Percentiles rank a stretch among this genome's conserved stretches.
Evolutionary conservation across 192 early-diverging fungal genomes (phyloP).

Genomic region (Geranomyces variabilis): DNA sequence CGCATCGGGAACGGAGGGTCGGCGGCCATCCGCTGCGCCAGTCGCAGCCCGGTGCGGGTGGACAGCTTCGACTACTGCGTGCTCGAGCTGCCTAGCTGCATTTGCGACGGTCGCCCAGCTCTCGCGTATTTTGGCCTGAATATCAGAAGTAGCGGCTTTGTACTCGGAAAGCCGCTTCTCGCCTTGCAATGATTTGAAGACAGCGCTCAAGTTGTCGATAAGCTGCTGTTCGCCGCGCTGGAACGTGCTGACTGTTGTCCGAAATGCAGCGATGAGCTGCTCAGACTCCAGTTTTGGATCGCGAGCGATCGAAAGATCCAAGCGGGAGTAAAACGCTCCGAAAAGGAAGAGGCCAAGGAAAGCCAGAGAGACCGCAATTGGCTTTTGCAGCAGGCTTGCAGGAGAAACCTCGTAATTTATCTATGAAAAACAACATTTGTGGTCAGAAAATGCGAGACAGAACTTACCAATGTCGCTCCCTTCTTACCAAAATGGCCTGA

Average conservation of each 20-base stretch:
- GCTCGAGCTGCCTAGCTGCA: conserved; percentile 14
- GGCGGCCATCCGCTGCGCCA: neutral
- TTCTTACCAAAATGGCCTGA: conserved; percentile 12
- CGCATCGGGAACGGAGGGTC: neutral
- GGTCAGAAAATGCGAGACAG: conserved; percentile 18
- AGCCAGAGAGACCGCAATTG: conserved; percentile 40
- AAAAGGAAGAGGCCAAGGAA: conserved; percentile 48
- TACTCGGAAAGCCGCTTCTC: conserved; percentile 19
- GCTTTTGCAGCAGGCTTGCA: conserved; percentile 44
- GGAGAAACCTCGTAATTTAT: conserved; percentile 50
- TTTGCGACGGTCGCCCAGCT: conserved; percentile 13
- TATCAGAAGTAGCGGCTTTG: neutral
- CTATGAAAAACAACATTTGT: too few species aligned
- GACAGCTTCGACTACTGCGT: neutral
- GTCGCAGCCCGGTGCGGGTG: neutral
- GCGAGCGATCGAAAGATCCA: conserved; percentile 50
- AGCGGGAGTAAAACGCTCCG: conserved; percentile 41
- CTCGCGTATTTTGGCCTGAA: conserved; percentile 5
- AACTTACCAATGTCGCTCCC: neutral
- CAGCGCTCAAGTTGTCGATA: conserved; percentile 20
- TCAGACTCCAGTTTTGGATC: conserved; percentile 25
- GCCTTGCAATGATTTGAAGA: conserved; percentile 31
- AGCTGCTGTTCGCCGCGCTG: neutral
- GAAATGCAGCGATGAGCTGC: conserved; percentile 3
- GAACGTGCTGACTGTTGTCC: neutral